Evolutionary conservation across 495 filamentous ascomycete genomes (phyloP), one percentile per base, ranked within the genome.

Genomic region (Venustampulla echinocandica): DNA sequence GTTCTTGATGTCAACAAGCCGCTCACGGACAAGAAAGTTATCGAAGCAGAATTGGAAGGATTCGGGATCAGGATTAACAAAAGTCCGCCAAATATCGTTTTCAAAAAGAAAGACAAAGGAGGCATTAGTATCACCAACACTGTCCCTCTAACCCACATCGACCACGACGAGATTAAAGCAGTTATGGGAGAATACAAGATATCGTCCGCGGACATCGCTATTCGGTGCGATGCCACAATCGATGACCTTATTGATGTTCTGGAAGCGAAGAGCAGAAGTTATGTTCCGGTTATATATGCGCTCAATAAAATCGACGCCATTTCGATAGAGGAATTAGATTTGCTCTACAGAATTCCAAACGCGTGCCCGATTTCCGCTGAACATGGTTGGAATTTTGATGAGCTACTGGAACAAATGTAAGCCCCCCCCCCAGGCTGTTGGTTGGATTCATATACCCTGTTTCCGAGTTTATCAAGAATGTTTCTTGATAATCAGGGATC

Each of bases 231-330:
- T 68, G 92, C 92, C 32, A 76, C 76, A 10, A 69, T 78, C 46
- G 76, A 78, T 66, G 92, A 98, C 61, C 67, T 98, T 49, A 98
- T 98, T 59, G 92, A 98, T 68, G 70, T 98, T 19, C 75, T 98
- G 42, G 92, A 98, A 60, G 90, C 93, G 34, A 97, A 93, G 76
- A 87, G 80, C 61, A 75, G 92, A 65, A 84, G 82, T 64, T 98
- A 98, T 63, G 97, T 98, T 58, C 92, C 92, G 17, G 92, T 97
- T 49, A 84, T 98, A 38, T 98, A 98, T 71, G 90, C 93, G 3
- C 73, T 98, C 62, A 98, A 98, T 75, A 98, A 98, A 72, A 98
- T 98, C 53, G 92, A 98, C 66, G 81, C 90, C 32, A 96, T 98
- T 58, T 87, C 87, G 33, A 96, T 98, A 58, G 90, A 98, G 64